Evolutionary conservation across 768 basidiomycete species (phyloP).

Genomic region (Termitomyces sp.): DNA sequence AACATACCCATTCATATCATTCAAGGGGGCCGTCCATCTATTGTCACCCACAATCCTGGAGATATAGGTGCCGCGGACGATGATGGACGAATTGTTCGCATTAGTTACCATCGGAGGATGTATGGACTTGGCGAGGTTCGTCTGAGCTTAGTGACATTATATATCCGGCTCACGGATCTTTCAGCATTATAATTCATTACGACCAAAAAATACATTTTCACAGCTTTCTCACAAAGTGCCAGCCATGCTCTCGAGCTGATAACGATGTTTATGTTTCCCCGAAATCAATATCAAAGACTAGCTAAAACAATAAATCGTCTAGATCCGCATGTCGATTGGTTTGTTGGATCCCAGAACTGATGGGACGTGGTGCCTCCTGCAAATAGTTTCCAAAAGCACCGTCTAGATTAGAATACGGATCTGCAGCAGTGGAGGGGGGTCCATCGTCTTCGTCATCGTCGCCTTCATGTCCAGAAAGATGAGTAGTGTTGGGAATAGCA

Average conservation of each 20-base stretch:
- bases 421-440: constrained; percentile 28
- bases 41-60: constrained; percentile 77
- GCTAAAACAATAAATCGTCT: constrained; percentile 64
- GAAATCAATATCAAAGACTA: constrained; percentile 1
- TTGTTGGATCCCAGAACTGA: constrained; percentile 35
- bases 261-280: constrained; percentile 11
- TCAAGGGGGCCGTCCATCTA: constrained; percentile 72
- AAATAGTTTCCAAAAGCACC: constrained; percentile 70
- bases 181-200: constrained; percentile 86
- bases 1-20: constrained; percentile 87
- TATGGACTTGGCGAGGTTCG: constrained; percentile 95
- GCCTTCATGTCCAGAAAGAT: constrained; percentile 21
- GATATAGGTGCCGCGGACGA: constrained; percentile 23
- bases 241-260: constrained; percentile 17
- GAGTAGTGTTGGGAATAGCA: neutral
- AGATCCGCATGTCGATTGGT: constrained; percentile 38
- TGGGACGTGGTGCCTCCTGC: constrained; percentile 68
- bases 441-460: constrained; percentile 38
- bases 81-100: constrained; percentile 45
- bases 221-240: constrained; percentile 22
- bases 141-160: constrained; percentile 5
- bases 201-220: constrained; percentile 39
- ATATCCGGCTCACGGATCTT: constrained; percentile 1
- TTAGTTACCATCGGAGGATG: constrained; percentile 91
- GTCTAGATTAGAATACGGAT: constrained; percentile 83